Base-by-base conservation (phyloP, 805 yeast species). In the Suhomyces kilbournensis region DNA sequence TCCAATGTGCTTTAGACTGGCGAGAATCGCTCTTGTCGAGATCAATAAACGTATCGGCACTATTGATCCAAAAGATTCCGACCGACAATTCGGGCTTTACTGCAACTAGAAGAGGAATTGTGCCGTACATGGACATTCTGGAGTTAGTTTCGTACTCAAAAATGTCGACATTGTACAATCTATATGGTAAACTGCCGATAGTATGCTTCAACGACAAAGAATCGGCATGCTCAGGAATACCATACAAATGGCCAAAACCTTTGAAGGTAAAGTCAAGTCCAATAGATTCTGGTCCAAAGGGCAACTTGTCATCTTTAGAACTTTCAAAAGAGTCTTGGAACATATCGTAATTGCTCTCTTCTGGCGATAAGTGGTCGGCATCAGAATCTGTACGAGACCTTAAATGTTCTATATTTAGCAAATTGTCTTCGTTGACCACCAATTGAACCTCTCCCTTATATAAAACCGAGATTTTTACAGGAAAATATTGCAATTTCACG, bases 151-250 rank as follows among this genome's bases (percentile, higher is more conserved):
- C 96, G 66, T 94, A 94, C 69, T 94, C 97, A 69, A 94, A 94
- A 34, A 93, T 93, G 66, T 94, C 99, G 26, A 92, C 97, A 60
- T 94, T 93, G 75, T 72, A 94, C 43, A 94, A 73, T 44, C 99
- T 78, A 68, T 94, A 94, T 2, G 98, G 98, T 46, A 63, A 53
- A 1, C 72, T 52, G 10, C 58, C 63, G 0, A 72, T 60, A 0
- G 98, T 92, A 57, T 88, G 93, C 51, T 84, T 83, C 58, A 94
- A 73, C 17, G 85, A 76, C 47, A 94, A 70, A 0, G 86, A 74
- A 59, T 90, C 96, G 0, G 98, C 93, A 63, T 94, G 99, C 68
- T 94, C 99, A 0, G 99, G 98, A 44, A 94, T 87, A n/a, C 99
- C 99, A 66, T 82, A 94, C 1, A 90, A 88, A 61, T 86, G 78